These are phyloP conservation scores for Globisporangium recalcitrans DNA, from an alignment of 352 stramenopile genomes.

Conservation along the genomic window DNA sequence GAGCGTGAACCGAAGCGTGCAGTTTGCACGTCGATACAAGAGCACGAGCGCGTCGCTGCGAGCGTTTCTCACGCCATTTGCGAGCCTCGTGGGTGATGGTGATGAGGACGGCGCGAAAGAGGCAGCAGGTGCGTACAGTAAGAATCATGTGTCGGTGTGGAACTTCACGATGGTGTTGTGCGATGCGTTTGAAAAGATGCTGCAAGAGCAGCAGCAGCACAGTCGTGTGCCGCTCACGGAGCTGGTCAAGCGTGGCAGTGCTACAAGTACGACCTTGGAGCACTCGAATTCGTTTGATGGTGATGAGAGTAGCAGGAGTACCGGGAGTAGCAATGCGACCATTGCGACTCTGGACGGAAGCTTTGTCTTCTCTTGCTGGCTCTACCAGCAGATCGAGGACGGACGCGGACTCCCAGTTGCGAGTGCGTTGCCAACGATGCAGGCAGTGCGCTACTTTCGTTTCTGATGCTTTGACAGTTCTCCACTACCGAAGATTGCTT, in stretches of 20 bases:
- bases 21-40: constrained; percentile 4
- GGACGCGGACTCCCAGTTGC: not conserved
- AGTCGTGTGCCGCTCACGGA: constrained; percentile 2
- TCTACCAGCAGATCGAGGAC: constrained; percentile 15
- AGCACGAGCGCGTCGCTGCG: constrained; percentile 9
- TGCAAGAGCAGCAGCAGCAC: not conserved
- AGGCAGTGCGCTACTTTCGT: constrained; percentile 10
- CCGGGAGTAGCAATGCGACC: too few species aligned
- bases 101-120: not conserved
- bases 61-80: constrained; percentile 15
- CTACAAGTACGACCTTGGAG: not conserved
- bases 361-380: constrained; percentile 17
- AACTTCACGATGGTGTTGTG: constrained; percentile 19
- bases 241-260: not conserved
- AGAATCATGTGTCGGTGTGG: constrained; percentile 11
- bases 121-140: not conserved
- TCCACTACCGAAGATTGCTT: too few species aligned
- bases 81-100: constrained; percentile 4
- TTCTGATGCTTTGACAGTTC: not conserved
- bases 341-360: not conserved
- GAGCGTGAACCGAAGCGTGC: not conserved
- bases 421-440: not conserved
- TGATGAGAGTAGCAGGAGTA: not conserved
- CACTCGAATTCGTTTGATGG: not conserved
- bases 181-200: constrained; percentile 8